Percentiles rank a stretch among this genome's conserved stretches.
Conservation (phyloP, 192 early-diverging fungal species). For the Coemansia asiatica region DNA sequence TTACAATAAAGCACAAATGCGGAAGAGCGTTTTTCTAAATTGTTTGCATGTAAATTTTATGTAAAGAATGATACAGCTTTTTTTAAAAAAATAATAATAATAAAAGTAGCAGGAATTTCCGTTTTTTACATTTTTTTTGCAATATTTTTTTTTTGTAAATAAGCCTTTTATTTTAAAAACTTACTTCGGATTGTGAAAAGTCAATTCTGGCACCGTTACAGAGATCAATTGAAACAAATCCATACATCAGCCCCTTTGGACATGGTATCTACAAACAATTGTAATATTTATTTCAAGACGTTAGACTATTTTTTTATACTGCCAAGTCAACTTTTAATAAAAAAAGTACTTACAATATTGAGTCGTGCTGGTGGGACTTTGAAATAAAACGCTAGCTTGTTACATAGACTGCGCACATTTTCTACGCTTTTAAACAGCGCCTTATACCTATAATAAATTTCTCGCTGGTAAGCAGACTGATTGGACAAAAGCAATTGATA, state of each 20-base stretch:
- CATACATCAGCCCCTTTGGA: conserved; percentile 42
- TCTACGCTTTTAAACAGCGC: conserved; percentile 29
- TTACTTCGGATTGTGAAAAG: conserved; percentile 23
- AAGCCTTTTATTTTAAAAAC: not conserved
- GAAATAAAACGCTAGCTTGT: conserved; percentile 26
- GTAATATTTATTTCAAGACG: not conserved
- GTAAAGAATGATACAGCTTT: too few relatives aligned
- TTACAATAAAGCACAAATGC: conserved; percentile 31
- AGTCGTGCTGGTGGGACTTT: conserved; percentile 23
- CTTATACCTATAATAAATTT: conserved; percentile 41
- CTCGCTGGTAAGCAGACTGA: conserved; percentile 47
- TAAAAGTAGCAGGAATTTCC: too few relatives aligned
- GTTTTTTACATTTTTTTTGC: not conserved
- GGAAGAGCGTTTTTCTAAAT: conserved; percentile 30
- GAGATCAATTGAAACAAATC: conserved; percentile 28
- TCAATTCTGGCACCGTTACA: conserved; percentile 18
- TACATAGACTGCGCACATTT: conserved; percentile 39
- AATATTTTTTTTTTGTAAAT: not conserved
- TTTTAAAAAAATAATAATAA: too few relatives aligned
- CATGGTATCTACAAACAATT: conserved; percentile 24
- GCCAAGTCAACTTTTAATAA: too few relatives aligned
- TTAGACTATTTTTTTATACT: too few relatives aligned
- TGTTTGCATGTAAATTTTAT: too few relatives aligned
- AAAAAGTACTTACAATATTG: conserved; percentile 26
- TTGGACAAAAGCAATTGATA: conserved; percentile 20